Base-by-base conservation (phyloP, 2,329 filamentous ascomycete species). In the Penicillium sp. region DNA sequence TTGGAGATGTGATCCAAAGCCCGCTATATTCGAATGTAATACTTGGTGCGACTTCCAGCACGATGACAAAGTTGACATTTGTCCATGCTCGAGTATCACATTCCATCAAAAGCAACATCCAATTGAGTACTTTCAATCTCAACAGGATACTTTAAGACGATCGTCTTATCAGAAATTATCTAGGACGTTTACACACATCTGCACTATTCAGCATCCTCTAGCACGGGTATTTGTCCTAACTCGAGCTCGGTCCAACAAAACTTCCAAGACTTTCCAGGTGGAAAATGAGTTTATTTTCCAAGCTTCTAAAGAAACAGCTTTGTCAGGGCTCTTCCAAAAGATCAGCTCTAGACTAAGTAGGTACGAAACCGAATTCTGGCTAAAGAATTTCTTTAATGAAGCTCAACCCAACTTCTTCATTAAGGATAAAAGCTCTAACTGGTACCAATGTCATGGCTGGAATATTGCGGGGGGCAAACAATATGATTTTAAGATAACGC, bases 381-480 rank as follows among this genome's bases (percentile, higher is more conserved):
- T 54, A 21, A 54, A 54, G 41, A 27, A 27, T 5, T 46, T 47
- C 33, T 33, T 33, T 6, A 33, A 33, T 13, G 10, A 33, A 33
- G 31, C 31, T 33, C 31, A 33, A 47, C 37, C 17, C 41, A 27
- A 46, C 31, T 54, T 54, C 33, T 54, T 54, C 4, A 54, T 47
- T 46, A 33, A 42, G n/a, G 42, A 54, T 46, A 17, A 45, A 33
- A 38, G 23, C 23, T 46, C 51, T 46, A 54, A 54, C 41, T 54
- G 31, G 41, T 47, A 54, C 23, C 51, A 54, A 54, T 54, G 33
- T 9, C 51, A 54, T 46, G 42, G 41, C 42, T 54, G 33, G 51
- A 38, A 47, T 8, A 40, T 47, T 47, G 42, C 42, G 33, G 12
- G 12, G n/a, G 31, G 42, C 6, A 37, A 7, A 12, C 31, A 31